These are phyloP conservation scores for Podila epigama DNA, from an alignment of 192 early-diverging fungal genomes.

Conservation along the genomic window DNA sequence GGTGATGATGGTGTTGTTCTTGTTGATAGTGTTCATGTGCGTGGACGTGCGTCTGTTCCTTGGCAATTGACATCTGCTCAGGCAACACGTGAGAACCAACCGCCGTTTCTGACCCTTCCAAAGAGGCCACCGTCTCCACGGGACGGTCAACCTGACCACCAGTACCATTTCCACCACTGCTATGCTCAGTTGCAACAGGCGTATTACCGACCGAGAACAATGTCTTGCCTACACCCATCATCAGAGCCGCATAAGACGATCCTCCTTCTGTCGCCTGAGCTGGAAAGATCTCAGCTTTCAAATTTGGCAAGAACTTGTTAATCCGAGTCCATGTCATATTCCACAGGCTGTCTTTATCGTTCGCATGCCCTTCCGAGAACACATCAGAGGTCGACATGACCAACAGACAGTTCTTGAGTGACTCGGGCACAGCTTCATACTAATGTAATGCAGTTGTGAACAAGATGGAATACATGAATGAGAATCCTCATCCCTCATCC, in stretches of 20 bases:
- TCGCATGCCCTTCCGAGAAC: slow-evolving; percentile 50
- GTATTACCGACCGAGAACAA: slow-evolving; percentile 18
- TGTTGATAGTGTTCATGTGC: no score
- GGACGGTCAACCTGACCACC: no score
- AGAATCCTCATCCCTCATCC: neutral
- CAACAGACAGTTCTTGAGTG: slow-evolving; percentile 83
- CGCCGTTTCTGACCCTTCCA: no score
- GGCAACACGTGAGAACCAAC: no score
- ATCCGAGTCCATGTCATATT: slow-evolving; percentile 74
- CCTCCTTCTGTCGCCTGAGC: slow-evolving; percentile 21
- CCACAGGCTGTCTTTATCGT: slow-evolving; percentile 65
- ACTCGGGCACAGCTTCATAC: slow-evolving; percentile 78
- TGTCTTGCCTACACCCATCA: slow-evolving; percentile 48
- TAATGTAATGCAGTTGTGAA: slow-evolving; percentile 21
- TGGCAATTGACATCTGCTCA: no score
- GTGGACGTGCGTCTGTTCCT: no score
- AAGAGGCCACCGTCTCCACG: no score
- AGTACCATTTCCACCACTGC: no score
- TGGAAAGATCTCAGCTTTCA: slow-evolving; percentile 63
- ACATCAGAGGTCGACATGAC: slow-evolving; percentile 80
- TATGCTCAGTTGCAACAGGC: no score
- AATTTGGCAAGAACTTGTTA: slow-evolving; percentile 67
- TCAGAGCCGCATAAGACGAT: slow-evolving; percentile 35
- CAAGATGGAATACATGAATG: neutral
- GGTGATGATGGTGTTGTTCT: no score